phyloP scores from a whole-genome alignment of 768 basidiomycete genomes.

The Lactifluus hygrophoroides region DNA sequence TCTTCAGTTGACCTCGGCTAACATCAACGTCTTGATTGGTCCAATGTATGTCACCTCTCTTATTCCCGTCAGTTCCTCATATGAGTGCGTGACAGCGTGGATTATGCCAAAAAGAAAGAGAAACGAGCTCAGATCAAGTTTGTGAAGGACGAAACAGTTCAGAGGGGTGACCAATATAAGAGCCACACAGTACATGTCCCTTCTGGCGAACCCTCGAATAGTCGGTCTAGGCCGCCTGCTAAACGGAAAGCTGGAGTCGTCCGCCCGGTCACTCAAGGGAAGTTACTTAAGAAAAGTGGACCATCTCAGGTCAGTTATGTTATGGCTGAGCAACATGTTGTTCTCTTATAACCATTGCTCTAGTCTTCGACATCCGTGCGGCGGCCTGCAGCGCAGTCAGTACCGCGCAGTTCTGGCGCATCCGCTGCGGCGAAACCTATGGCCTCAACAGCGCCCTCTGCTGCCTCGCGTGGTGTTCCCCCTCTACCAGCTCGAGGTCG shows the following conservation, averaged over 20 bases:
- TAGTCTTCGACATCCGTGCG: conserved; percentile 27
- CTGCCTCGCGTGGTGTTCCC: conserved; percentile 37
- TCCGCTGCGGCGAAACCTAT: conserved; percentile 29
- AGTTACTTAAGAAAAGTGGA: conserved; percentile 69
- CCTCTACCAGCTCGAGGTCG: conserved; percentile 36
- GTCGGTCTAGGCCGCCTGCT: conserved; percentile 75
- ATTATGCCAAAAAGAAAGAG: conserved; percentile 95
- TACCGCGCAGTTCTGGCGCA: conserved; percentile 49
- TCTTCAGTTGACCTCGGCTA: conserved; percentile 69
- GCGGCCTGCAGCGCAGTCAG: conserved; percentile 53
- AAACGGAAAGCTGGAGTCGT: conserved; percentile 83
- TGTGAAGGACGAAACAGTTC: conserved; percentile 79
- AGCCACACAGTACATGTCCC: conserved; percentile 83
- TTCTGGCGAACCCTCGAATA: conserved; percentile 78
- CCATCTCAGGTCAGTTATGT: conserved; percentile 38
- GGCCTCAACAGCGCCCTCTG: conserved; percentile 30
- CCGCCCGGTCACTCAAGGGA: conserved; percentile 78
- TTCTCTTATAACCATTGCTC: conserved; percentile 3
- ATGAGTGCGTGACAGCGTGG: conserved; percentile 44
- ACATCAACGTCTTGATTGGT: conserved; percentile 61
- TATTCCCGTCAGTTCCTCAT: not conserved
- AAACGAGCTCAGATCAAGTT: conserved; percentile 85
- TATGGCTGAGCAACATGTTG: not conserved
- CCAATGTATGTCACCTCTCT: conserved; percentile 54
- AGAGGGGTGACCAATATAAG: conserved; percentile 81